Conservation (phyloP, 495 filamentous ascomycete species). For the Trichocladium antarcticum region DNA sequence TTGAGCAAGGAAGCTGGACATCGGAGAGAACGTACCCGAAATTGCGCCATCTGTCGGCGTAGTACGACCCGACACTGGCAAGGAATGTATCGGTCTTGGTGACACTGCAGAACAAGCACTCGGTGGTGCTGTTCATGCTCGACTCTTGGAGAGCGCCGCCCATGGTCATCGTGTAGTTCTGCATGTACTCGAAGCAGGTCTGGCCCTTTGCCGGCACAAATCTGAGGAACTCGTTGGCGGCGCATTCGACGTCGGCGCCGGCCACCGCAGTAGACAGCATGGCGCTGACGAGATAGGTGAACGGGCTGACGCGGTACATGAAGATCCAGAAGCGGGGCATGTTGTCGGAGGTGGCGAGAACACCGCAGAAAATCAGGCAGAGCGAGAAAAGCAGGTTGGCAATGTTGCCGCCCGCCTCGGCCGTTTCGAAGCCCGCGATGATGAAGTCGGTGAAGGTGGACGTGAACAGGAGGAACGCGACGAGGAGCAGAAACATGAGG, state of each 20-base stretch:
- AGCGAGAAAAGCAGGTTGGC: constrained; percentile 57
- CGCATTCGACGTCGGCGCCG: constrained; percentile 48
- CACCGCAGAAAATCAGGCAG: constrained; percentile 62
- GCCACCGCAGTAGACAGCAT: constrained; percentile 53
- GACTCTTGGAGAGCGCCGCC: constrained; percentile 48
- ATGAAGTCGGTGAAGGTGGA: constrained; percentile 60
- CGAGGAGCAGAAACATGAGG: constrained; percentile 55
- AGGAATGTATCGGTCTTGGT: constrained; percentile 54
- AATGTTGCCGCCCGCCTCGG: constrained; percentile 55
- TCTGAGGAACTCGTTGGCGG: constrained; percentile 46
- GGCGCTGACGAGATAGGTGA: constrained; percentile 57
- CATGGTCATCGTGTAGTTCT: constrained; percentile 32
- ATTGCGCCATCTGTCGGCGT: constrained; percentile 54
- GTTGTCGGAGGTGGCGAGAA: constrained; percentile 50
- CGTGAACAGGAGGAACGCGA: constrained; percentile 57
- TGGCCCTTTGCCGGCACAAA: constrained; percentile 43
- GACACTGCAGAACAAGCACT: constrained; percentile 54
- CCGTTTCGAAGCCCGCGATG: constrained; percentile 54
- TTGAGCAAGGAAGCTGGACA: neutral
- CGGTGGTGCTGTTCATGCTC: constrained; percentile 34
- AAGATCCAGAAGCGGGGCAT: constrained; percentile 75
- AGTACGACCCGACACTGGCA: constrained; percentile 36
- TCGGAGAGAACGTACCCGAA: constrained; percentile 43
- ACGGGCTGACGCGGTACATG: constrained; percentile 69
- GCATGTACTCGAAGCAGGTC: constrained; percentile 51